A percentile compares a stretch with the other conserved stretches of the same genome.
Evolutionary conservation across 345 rosid species (phyloP).

Genomic region (Iberis pinnata): DNA sequence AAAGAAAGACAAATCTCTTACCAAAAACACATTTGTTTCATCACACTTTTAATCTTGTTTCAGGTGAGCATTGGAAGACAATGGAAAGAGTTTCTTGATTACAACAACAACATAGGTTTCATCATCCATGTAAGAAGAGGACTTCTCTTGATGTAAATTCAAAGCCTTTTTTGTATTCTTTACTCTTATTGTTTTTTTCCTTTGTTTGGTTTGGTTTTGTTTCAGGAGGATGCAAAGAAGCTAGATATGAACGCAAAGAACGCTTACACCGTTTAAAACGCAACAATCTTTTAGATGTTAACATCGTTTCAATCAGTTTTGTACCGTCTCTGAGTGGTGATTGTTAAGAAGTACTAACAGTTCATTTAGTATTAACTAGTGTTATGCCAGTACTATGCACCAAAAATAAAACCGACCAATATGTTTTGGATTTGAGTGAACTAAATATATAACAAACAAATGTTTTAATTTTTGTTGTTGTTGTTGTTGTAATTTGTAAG

Average conservation of each 20-base stretch:
- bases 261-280: constrained; percentile 47
- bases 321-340: too few species aligned
- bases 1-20: background rate
- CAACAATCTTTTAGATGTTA: background rate
- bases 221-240: constrained; percentile 77
- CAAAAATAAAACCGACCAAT: too few species aligned
- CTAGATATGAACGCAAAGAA: constrained; percentile 52
- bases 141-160: background rate
- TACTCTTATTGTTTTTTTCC: background rate
- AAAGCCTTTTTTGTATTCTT: background rate
- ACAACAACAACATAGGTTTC: constrained; percentile 64
- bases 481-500: too few species aligned
- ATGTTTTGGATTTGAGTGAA: too few species aligned
- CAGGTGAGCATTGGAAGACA: constrained; percentile 88
- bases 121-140: constrained; percentile 57
- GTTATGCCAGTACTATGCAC: too few species aligned
- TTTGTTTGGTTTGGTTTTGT: constrained; percentile 1
- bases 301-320: constrained; percentile 13
- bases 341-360: too few species aligned
- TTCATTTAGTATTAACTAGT: too few species aligned
- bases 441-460: too few species aligned
- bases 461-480: too few species aligned
- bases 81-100: constrained; percentile 81
- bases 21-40: too few species aligned
- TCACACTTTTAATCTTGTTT: background rate